Conservation (phyloP, 306 rosid species). For the Pachyrhizus erosus region DNA sequence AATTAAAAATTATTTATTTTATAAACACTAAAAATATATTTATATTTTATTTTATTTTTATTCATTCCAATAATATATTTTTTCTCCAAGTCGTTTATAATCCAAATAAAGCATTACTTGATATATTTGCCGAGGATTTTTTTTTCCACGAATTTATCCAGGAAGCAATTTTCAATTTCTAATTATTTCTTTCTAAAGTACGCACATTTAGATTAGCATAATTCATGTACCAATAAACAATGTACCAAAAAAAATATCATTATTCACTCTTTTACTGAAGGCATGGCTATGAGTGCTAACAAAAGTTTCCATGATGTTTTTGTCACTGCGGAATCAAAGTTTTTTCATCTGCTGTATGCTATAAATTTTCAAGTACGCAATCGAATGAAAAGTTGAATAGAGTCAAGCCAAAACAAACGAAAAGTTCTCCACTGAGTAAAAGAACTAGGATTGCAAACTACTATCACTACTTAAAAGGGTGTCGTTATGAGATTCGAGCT, state of each 20-base stretch:
- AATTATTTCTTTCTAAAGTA: background rate
- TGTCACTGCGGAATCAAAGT: constrained; percentile 16
- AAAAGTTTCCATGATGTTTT: constrained; percentile 31
- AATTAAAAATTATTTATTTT: too few relatives aligned
- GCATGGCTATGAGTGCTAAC: constrained; percentile 24
- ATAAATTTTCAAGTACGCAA: constrained; percentile 39
- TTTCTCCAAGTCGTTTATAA: background rate
- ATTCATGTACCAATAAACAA: too few relatives aligned
- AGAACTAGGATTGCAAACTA: background rate
- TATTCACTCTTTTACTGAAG: constrained; percentile 30
- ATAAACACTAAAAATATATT: too few relatives aligned
- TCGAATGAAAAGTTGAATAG: constrained; percentile 37
- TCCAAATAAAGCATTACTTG: background rate
- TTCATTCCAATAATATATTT: too few relatives aligned
- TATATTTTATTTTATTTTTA: too few relatives aligned
- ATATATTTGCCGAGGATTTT: background rate
- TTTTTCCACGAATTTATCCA: background rate
- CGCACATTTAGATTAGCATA: constrained; percentile 5
- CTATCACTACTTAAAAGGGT: background rate
- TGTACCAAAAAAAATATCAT: too few relatives aligned
- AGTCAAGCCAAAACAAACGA: constrained; percentile 27
- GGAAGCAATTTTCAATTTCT: background rate
- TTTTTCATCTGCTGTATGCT: background rate
- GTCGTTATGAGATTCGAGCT: background rate
- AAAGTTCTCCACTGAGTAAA: constrained; percentile 19